A percentile compares a stretch with the other conserved stretches of the same genome.
Conservation (phyloP, 768 basidiomycete genomes). For the Podaxis carcinomalis region DNA sequence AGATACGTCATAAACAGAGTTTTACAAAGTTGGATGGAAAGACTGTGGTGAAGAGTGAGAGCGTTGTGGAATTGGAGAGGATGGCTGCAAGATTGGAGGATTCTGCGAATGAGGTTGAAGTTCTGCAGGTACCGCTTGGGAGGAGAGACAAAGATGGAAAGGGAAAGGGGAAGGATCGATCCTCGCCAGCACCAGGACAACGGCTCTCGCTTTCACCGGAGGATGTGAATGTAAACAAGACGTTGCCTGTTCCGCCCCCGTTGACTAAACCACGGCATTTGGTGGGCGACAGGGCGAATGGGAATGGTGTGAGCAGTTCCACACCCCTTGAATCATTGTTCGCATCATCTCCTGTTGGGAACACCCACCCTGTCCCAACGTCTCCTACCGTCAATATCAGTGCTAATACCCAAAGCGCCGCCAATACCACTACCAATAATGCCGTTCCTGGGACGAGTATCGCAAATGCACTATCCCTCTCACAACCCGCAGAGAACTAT, state of each 20-base stretch:
- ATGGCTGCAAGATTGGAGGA: constrained; percentile 43
- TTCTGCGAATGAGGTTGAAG: background rate
- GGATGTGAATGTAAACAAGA: constrained; percentile 46
- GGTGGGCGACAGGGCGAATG: background rate
- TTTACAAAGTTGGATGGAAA: constrained; percentile 36
- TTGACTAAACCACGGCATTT: constrained; percentile 1
- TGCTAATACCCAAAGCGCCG: background rate
- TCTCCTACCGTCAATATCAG: background rate
- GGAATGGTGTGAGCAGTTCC: background rate
- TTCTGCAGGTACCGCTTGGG: background rate
- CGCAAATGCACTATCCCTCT: background rate
- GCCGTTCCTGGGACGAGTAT: background rate
- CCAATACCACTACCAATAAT: background rate
- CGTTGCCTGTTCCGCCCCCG: constrained; percentile 43
- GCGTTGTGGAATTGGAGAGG: constrained; percentile 68
- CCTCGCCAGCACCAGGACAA: background rate
- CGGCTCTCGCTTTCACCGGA: background rate
- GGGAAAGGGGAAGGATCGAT: constrained; percentile 16
- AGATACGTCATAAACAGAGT: constrained; percentile 62
- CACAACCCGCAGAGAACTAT: constrained; percentile 14
- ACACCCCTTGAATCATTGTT: background rate
- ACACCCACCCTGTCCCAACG: background rate
- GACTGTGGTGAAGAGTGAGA: constrained; percentile 43
- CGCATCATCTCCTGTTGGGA: background rate
- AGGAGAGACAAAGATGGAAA: constrained; percentile 23